Base-by-base conservation (phyloP, 805 yeast species). In the Candida sithepensis region DNA sequence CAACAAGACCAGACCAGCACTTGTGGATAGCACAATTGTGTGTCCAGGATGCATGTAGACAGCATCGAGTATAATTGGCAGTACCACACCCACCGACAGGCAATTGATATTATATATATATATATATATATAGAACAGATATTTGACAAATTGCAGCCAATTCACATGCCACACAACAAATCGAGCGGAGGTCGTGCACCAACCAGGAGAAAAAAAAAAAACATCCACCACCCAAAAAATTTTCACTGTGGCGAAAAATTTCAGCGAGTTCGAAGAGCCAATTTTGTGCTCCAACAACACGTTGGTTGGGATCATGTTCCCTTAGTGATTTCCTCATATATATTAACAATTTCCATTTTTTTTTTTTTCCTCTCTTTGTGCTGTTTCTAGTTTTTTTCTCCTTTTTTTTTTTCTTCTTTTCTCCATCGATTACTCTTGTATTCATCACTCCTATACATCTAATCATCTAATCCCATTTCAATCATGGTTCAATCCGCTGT, bases 401-500 rank as follows among this genome's bases (percentile, higher is more conserved):
- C 37, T 32, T 23, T 32, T 33, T n/a, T 21, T 42, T 32, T 32
- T 19, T 22, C 43, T 24, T 18, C 32, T 30, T 22, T 39, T 21
- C 36, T 30, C 23, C 26, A 32, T 32, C 21, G 26, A 32, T 30
- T 20, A 16, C 13, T 32, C 4, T 32, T 39, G 28, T 22, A 9
- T 39, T 32, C 16, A 16, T 19, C 20, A 36, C 23, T 38, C n/a
- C 20, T 3, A 36, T 24, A 13, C 41, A 48, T 22, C 6, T 42
- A 39, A 33, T 39, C 45, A 22, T 44, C 28, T 41, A 42, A 42
- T 34, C 45, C n/a, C n/a, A n/a, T n/a, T 21, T 18, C 16, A 18
- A 78, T 51, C 66, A 92, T 92, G 98, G 98, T 92, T 75, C 85
- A 85, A 75, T 92, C 98, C 57, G 83, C 97, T 69, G 95, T 94